A percentile compares a stretch with the other conserved stretches of the same genome.
phyloP scores from a whole-genome alignment of 2,329 filamentous ascomycete species.

The Mycosphaerella sp. region DNA sequence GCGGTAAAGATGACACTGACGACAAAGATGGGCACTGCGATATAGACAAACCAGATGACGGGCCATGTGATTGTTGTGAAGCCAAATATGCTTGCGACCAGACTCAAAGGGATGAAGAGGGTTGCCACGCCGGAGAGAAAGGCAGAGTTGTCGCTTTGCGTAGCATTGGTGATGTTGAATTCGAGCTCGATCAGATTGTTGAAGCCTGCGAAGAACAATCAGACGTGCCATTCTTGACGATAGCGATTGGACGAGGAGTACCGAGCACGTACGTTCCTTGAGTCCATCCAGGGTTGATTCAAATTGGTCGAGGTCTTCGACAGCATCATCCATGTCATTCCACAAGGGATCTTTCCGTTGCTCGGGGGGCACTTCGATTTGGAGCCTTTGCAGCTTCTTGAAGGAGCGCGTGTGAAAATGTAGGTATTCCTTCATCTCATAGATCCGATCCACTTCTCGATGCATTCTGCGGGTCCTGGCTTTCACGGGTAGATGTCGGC shows the following conservation, averaged over 20 bases:
- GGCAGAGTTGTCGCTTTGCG: slow-evolving; percentile 32
- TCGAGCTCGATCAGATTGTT: slow-evolving; percentile 37
- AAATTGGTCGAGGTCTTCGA: slow-evolving; percentile 35
- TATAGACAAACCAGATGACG: slow-evolving; percentile 31
- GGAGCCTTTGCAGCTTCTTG: slow-evolving; percentile 34
- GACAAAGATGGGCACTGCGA: slow-evolving; percentile 31
- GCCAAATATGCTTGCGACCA: slow-evolving; percentile 33
- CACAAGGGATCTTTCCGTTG: slow-evolving; percentile 32
- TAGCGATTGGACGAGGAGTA: neutral
- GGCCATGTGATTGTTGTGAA: slow-evolving; percentile 32
- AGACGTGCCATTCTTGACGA: neutral
- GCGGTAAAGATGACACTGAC: slow-evolving; percentile 27
- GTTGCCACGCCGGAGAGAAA: slow-evolving; percentile 34
- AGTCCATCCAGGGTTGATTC: slow-evolving; percentile 31
- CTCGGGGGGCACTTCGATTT: slow-evolving; percentile 25
- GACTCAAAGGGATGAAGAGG: slow-evolving; percentile 34
- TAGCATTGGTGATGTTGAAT: slow-evolving; percentile 36
- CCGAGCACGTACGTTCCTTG: slow-evolving; percentile 29
- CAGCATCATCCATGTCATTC: slow-evolving; percentile 33
- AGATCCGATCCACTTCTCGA: slow-evolving; percentile 33
- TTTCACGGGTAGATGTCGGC: slow-evolving; percentile 32
- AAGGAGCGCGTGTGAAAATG: slow-evolving; percentile 33
- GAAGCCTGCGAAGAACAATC: slow-evolving; percentile 21
- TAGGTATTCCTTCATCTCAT: slow-evolving; percentile 34
- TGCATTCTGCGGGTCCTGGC: slow-evolving; percentile 30